Evolutionary conservation across 164 flowering plant genomes (phyloP), one percentile per base, ranked within the genome.

Genomic region (Nymphaea colorata): DNA sequence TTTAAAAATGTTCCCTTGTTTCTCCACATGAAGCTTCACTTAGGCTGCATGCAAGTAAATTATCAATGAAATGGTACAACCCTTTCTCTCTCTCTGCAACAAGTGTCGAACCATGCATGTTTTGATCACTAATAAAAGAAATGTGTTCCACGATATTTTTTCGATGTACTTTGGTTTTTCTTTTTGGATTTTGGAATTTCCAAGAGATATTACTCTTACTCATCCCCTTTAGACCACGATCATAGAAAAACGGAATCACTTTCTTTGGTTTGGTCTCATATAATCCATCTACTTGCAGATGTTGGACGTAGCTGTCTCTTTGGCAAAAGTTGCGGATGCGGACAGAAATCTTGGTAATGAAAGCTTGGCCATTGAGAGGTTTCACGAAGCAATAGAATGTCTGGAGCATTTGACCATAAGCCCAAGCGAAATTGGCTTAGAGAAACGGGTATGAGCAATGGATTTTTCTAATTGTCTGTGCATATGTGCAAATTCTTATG

Each of bases 321-420:
- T 91, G 14, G 96, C 98, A 61, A 93, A 93, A 83, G 97, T 93
- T 68, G 96, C 98, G 12, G 97, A 93, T 75, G 91, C 83, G n/a
- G 97, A 93, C 73, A 76, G 88, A 76, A 79, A 66, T 74, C 75
- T 91, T 43, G 95, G 89, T 15, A 75, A 82, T 69, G 90, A 88
- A 76, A 74, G 72, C 68, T 71, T 75, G 68, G 95, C 96, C 3
- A 44, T 81, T 68, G 79, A 82, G 69, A 87, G 86, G 59, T 91
- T 93, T 70, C 82, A 82, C 62, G 97, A 93, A 83, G 98, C 85
- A 69, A 79, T 88, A 47, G 79, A 84, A 66, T 68, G 90, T 69
- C 71, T 89, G 76, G 89, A 88, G 68, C 79, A 88, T 42, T 78
- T 91, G 82, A 78, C 71, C 63, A 59, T 90, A 72, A 75, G 76